Evolutionary conservation across 2,329 filamentous ascomycete species (phyloP), one percentile per base, ranked within the genome.

Genomic region (Sordariomycetes sp.): DNA sequence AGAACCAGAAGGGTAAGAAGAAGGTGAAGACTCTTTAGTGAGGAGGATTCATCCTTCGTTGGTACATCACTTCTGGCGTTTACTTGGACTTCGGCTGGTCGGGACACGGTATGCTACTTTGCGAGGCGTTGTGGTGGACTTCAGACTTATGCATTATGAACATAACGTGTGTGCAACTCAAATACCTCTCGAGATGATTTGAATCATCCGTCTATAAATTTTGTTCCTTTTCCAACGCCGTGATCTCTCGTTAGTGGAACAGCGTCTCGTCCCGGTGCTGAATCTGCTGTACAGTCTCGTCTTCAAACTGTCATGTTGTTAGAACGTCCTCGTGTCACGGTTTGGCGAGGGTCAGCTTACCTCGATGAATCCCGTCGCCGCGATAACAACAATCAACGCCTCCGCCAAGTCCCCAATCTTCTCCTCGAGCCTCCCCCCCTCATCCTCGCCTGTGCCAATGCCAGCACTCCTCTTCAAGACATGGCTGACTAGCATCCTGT

Each of bases 391-490:
- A 58, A 90, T 81, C 50, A 92, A 85, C 30, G 85, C 80, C 54
- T 94, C 86, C 6, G 88, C 85, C 44, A 96, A 59, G 46, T 90
- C 86, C 31, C 75, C 72, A 24, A 94, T 64, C 42, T 75, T 73
- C 36, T 78, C 66, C 34, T 77, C 76, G 23, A 77, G 63, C 25
- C 49, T 14, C 16, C 10, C 50, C 31, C 59, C 55, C 21, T 46
- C 51, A 31, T 49, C 57, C 2, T 56, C 56, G n/a, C n/a, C n/a
- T 6, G 53, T 59, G 25, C 83, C 82, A 37, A 94, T 83, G 31
- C 84, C 84, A 1, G 85, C 85, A 46, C 84, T 85, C 44, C 87
- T 72, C 64, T 98, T 98, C 49, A 98, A 84, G 15, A 94, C 80
- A 30, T 87, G 83, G 42, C 92, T 77, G 47, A 96, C 85, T 37